These are phyloP conservation scores for Dioscorea dumetorum DNA, from an alignment of 106 monocot species.

Conservation along the genomic window DNA sequence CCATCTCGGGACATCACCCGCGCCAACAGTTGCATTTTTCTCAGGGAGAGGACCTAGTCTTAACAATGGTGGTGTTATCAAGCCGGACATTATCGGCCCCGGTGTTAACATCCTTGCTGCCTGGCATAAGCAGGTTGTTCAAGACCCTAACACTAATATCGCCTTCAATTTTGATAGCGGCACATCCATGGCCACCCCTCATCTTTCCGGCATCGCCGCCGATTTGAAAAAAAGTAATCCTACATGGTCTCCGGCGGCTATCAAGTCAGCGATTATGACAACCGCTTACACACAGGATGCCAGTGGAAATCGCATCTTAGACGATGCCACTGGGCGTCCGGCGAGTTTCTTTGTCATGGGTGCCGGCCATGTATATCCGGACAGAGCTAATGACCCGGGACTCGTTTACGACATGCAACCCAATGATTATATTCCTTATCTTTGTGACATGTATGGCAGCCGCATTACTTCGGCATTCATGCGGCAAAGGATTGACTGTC, in stretches of 20 bases:
- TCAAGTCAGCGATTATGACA: constrained; percentile 6
- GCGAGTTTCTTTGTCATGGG: constrained; percentile 23
- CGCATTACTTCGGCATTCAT: background rate
- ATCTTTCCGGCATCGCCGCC: constrained; percentile 2
- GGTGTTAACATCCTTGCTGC: constrained; percentile 3
- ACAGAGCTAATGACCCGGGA: constrained; percentile 17
- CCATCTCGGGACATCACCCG: too few relatives aligned
- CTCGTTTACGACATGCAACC: constrained; percentile 28
- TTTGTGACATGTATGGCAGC: constrained; percentile 7
- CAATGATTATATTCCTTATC: constrained; percentile 20
- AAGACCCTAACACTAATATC: background rate
- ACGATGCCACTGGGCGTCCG: background rate
- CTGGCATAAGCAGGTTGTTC: background rate
- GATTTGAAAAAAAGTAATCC: background rate
- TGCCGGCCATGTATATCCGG: constrained; percentile 29
- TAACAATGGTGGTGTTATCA: background rate
- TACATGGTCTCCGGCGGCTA: background rate
- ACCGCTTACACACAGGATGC: background rate
- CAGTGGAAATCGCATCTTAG: background rate
- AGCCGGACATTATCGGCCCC: constrained; percentile 8
- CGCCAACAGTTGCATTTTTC: background rate
- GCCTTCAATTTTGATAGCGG: constrained; percentile 24
- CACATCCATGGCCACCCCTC: constrained; percentile 6
- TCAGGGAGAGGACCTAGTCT: background rate
- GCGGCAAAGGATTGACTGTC: too few relatives aligned